Evolutionary conservation across 78 protist species (phyloP).

Genomic region (Carpediemonas membranifera): DNA sequence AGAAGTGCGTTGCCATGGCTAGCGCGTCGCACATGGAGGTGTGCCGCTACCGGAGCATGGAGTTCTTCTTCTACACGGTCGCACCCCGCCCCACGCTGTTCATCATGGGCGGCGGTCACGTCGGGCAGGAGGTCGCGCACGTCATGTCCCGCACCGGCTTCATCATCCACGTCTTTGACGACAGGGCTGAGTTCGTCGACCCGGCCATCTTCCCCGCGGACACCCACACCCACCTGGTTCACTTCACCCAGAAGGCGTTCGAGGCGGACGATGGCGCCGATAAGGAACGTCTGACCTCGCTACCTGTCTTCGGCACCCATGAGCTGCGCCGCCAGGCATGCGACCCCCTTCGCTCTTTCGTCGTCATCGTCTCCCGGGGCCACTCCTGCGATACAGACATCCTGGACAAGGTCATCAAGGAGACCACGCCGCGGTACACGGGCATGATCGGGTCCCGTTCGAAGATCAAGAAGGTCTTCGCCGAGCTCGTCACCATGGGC

Average conservation of each 20-base stretch:
- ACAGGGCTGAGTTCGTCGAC: background rate
- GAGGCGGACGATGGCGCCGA: too few species aligned
- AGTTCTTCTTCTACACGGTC: too few species aligned
- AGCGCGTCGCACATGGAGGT: too few species aligned
- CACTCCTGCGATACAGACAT: conserved; percentile 2
- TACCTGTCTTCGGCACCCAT: too few species aligned
- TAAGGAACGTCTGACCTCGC: too few species aligned
- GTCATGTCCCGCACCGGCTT: conserved; percentile 5
- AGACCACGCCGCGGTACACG: background rate
- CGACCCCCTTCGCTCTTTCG: too few species aligned
- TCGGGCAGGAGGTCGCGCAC: background rate
- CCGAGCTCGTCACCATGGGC: background rate
- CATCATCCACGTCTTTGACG: background rate
- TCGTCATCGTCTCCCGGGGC: conserved; percentile 11
- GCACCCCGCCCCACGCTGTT: background rate
- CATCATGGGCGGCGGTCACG: conserved; percentile 12
- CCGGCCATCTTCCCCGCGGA: background rate
- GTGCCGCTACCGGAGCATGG: too few species aligned
- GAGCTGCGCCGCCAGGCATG: background rate
- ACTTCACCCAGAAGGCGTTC: background rate
- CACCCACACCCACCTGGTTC: too few species aligned
- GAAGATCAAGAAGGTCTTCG: background rate
- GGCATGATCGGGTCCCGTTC: conserved; percentile 15
- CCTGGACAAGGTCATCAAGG: background rate
- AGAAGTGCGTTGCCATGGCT: too few species aligned